Evolutionary conservation across 2,329 filamentous ascomycete genomes (phyloP).

Genomic region (Fusarium sp.): DNA sequence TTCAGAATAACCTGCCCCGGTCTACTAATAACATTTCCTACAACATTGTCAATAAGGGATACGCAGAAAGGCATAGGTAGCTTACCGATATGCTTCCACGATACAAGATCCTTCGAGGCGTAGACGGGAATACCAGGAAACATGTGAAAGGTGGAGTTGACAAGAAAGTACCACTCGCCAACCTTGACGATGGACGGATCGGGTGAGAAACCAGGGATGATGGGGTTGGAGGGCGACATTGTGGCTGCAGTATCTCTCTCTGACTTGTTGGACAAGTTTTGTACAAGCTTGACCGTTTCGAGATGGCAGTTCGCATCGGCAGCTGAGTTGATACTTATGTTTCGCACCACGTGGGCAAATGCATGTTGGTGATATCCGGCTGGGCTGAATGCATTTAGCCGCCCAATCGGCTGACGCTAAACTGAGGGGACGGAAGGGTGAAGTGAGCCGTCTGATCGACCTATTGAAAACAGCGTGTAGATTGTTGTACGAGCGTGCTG

Average conservation of each 20-base stretch:
- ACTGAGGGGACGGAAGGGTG: not conserved
- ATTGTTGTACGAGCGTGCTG: fast-evolving
- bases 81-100: slow-evolving; percentile 13
- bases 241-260: not conserved
- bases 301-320: not conserved
- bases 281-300: not conserved
- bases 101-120: slow-evolving; percentile 6
- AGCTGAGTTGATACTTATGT: slow-evolving; percentile 12
- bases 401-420: not conserved
- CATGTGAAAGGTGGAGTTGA: slow-evolving; percentile 27
- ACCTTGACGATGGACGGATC: slow-evolving; percentile 22
- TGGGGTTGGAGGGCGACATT: slow-evolving; percentile 19
- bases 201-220: slow-evolving; percentile 22
- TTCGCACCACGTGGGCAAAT: not conserved
- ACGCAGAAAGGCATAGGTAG: fast-evolving
- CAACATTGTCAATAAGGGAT: fast-evolving
- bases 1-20: not conserved
- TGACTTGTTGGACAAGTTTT: not conserved
- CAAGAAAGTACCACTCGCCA: slow-evolving; percentile 20
- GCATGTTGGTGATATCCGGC: not conserved
- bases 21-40: slow-evolving; percentile 13
- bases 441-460: fast-evolving
- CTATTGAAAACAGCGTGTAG: not conserved
- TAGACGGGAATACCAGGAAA: slow-evolving; percentile 19
- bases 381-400: slow-evolving; percentile 10